A percentile compares a stretch with the other conserved stretches of the same genome.
Evolutionary conservation across 306 rosid genomes (phyloP).

Genomic region (Vachellia collinsii): DNA sequence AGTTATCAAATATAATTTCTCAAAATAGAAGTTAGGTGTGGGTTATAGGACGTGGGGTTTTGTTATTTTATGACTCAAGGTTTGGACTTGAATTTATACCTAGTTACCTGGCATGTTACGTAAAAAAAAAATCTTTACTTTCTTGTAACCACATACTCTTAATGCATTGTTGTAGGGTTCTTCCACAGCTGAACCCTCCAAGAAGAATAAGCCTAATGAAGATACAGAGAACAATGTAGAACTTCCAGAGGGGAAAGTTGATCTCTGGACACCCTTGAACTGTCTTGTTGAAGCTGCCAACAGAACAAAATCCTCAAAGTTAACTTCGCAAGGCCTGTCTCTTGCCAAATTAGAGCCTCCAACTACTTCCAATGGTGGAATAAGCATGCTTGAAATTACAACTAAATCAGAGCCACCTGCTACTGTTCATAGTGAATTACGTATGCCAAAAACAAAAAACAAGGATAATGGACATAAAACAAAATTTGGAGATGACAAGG

Average conservation of each 20-base stretch:
- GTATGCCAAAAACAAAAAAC: slow-evolving; percentile 60
- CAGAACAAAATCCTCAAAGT: slow-evolving; percentile 86
- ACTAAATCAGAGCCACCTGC: slow-evolving; percentile 53
- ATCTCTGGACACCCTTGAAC: slow-evolving; percentile 97
- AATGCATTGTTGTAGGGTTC: slow-evolving; percentile 57
- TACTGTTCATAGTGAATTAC: slow-evolving; percentile 42
- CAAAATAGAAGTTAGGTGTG: slow-evolving; percentile 56
- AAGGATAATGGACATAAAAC: slow-evolving; percentile 64
- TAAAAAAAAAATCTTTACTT: slow-evolving; percentile 1
- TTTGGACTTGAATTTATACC: slow-evolving; percentile 9
- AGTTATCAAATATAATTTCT: slow-evolving; percentile 44
- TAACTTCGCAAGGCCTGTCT: slow-evolving; percentile 57
- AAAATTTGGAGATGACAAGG: slow-evolving; percentile 64
- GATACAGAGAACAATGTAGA: slow-evolving; percentile 50
- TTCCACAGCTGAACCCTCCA: slow-evolving; percentile 62
- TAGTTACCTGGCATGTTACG: slow-evolving; percentile 13
- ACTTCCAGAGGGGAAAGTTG: slow-evolving; percentile 75
- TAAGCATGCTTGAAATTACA: slow-evolving; percentile 48
- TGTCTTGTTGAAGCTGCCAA: slow-evolving; percentile 98
- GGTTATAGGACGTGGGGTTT: slow-evolving; percentile 10
- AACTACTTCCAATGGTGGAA: slow-evolving; percentile 50
- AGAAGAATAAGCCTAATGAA: slow-evolving; percentile 50
- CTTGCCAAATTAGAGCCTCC: slow-evolving; percentile 61
- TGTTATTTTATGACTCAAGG: slow-evolving; percentile 18
- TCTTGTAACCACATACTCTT: slow-evolving; percentile 4